A percentile compares a stretch with the other conserved stretches of the same genome.
These are phyloP conservation scores for Anastatica hierochuntica DNA, from an alignment of 345 rosid genomes.

Conservation along the genomic window DNA sequence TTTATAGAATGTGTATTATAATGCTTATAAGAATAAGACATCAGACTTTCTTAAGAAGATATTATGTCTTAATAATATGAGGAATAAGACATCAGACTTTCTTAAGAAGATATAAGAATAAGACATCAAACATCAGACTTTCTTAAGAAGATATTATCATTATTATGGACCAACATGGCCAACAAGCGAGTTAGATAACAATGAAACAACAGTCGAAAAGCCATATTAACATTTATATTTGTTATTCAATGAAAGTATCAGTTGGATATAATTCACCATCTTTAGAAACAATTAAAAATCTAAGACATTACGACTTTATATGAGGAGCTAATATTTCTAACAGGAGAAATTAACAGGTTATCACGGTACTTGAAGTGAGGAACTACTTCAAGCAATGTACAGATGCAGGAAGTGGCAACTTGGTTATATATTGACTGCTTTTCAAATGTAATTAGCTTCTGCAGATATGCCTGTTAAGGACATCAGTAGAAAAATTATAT, in stretches of 20 bases:
- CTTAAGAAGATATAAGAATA: too few relatives aligned
- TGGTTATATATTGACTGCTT: slow-evolving; percentile 51
- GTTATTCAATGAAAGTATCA: neutral
- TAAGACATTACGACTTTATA: slow-evolving; percentile 75
- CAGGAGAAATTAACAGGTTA: slow-evolving; percentile 54
- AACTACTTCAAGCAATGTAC: slow-evolving; percentile 67
- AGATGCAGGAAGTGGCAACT: slow-evolving; percentile 62
- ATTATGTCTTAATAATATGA: too few relatives aligned
- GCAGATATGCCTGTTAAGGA: slow-evolving; percentile 59
- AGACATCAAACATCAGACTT: too few relatives aligned
- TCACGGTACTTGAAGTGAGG: slow-evolving; percentile 88
- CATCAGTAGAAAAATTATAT: slow-evolving; percentile 2
- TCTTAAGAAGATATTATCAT: too few relatives aligned
- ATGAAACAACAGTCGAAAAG: neutral
- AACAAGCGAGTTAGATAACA: neutral
- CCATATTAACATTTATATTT: neutral
- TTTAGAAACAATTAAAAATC: neutral
- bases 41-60: too few relatives aligned
- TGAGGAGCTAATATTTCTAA: slow-evolving; percentile 56
- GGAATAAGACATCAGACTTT: too few relatives aligned
- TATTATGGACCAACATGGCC: too few relatives aligned
- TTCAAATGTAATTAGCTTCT: slow-evolving; percentile 48
- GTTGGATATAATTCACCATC: neutral
- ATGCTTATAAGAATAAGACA: too few relatives aligned
- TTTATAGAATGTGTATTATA: too few relatives aligned